phyloP scores from a whole-genome alignment of 768 basidiomycete species.

The Pleurotus giganteus region DNA sequence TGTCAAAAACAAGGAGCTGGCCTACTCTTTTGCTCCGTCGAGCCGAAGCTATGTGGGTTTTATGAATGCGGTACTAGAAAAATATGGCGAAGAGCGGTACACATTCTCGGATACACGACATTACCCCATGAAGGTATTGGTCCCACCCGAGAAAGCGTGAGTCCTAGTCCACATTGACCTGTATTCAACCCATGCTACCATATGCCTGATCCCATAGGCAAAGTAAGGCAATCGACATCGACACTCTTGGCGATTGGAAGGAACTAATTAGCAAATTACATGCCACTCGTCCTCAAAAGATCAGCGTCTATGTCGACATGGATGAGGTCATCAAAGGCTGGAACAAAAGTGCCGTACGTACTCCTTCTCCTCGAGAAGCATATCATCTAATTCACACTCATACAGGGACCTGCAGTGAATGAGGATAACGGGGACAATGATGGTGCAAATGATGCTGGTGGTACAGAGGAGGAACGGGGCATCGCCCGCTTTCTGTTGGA shows the following conservation, averaged over 20 bases:
- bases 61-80: slow-evolving; percentile 8
- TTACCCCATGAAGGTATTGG: slow-evolving; percentile 12
- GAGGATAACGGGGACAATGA: not conserved
- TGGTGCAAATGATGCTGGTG: slow-evolving; percentile 6
- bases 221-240: not conserved
- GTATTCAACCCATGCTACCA: not conserved
- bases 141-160: not conserved
- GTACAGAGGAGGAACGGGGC: slow-evolving; percentile 12
- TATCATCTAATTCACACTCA: not conserved
- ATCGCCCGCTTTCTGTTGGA: slow-evolving; percentile 12
- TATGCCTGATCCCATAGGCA: not conserved
- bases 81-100: slow-evolving; percentile 14
- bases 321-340: not conserved
- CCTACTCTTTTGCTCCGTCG: not conserved
- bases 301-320: not conserved
- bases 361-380: not conserved
- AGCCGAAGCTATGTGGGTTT: slow-evolving; percentile 5
- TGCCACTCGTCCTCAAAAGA: not conserved
- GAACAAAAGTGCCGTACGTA: not conserved
- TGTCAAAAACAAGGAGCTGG: slow-evolving; percentile 12
- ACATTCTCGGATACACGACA: not conserved
- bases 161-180: not conserved
- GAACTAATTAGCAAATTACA: not conserved
- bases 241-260: not conserved
- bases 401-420: too few relatives aligned